These are phyloP conservation scores for Candida maltosa DNA, from an alignment of 805 yeast genomes.

Conservation along the genomic window DNA sequence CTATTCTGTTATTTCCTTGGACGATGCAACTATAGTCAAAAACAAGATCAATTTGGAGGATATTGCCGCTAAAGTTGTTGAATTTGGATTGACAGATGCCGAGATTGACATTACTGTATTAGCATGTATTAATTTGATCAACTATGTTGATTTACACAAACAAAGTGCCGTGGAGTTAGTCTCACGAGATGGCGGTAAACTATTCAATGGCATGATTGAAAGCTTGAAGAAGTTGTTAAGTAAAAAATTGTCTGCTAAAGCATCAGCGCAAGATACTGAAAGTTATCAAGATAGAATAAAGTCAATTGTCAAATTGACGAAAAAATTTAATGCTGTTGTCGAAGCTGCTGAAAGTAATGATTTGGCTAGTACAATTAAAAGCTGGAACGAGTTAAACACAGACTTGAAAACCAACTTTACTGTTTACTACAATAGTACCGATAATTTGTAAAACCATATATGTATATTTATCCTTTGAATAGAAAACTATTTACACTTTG, in stretches of 20 bases:
- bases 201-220: conserved; percentile 30
- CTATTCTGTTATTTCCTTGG: conserved; percentile 46
- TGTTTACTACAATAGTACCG: conserved; percentile 8
- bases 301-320: conserved; percentile 28
- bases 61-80: conserved; percentile 41
- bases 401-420: conserved; percentile 6
- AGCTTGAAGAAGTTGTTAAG: conserved; percentile 34
- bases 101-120: conserved; percentile 57
- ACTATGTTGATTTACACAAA: conserved; percentile 34
- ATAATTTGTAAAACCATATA: not conserved
- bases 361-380: not conserved
- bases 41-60: conserved; percentile 23
- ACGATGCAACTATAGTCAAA: conserved; percentile 16
- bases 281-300: conserved; percentile 46
- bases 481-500: conserved; percentile 59
- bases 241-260: conserved; percentile 53
- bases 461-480: conserved; percentile 1
- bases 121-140: conserved; percentile 40
- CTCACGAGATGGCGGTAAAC: conserved; percentile 9
- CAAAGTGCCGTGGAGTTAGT: conserved; percentile 12
- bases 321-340: conserved; percentile 12
- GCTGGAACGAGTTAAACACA: conserved; percentile 5
- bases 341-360: conserved; percentile 4
- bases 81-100: conserved; percentile 55
- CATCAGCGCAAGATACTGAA: conserved; percentile 67